Percentiles rank a stretch among this genome's conserved stretches.
Evolutionary conservation across 371 early-diverging fungal genomes (phyloP).

Genomic region (Rhizopus arrhizus): DNA sequence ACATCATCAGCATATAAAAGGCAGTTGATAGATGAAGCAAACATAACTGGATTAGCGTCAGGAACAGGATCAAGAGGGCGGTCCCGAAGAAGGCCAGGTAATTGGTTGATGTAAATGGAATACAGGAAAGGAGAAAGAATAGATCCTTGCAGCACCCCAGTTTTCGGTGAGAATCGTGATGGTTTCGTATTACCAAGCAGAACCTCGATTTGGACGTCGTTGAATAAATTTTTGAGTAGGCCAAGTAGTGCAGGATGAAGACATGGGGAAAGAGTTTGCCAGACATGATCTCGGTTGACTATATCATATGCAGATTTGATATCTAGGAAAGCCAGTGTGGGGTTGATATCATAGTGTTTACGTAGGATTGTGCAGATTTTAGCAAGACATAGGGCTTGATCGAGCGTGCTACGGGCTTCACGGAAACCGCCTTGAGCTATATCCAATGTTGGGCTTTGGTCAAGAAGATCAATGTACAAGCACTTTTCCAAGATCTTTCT

Average conservation of each 20-base stretch:
- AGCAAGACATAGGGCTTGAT: conserved; percentile 29
- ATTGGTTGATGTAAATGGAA: too few species aligned
- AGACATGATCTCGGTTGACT: conserved; percentile 11
- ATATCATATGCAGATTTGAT: conserved; percentile 26
- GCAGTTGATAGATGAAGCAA: too few species aligned
- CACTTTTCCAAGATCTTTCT: conserved; percentile 26
- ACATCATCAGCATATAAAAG: too few species aligned
- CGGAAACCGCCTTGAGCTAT: too few species aligned
- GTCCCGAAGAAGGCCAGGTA: too few species aligned
- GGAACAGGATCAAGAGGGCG: too few species aligned
- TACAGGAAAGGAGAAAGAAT: too few species aligned
- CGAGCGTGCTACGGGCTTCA: conserved; percentile 24
- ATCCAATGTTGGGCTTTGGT: conserved; percentile 10
- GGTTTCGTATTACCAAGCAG: conserved; percentile 12
- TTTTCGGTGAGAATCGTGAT: conserved; percentile 11
- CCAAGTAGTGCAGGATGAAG: background rate
- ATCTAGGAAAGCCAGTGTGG: conserved; percentile 20
- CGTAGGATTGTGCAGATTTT: conserved; percentile 10
- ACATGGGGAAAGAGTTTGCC: background rate
- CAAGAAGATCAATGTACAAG: background rate
- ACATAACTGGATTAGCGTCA: too few species aligned
- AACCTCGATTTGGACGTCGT: conserved; percentile 9
- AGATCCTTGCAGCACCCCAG: too few species aligned
- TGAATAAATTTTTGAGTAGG: conserved; percentile 26
- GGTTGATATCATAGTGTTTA: background rate